Percentiles rank a stretch among this genome's conserved stretches.
Evolutionary conservation across 208 protist genomes (phyloP).

Genomic region (Leishmania tropica): DNA sequence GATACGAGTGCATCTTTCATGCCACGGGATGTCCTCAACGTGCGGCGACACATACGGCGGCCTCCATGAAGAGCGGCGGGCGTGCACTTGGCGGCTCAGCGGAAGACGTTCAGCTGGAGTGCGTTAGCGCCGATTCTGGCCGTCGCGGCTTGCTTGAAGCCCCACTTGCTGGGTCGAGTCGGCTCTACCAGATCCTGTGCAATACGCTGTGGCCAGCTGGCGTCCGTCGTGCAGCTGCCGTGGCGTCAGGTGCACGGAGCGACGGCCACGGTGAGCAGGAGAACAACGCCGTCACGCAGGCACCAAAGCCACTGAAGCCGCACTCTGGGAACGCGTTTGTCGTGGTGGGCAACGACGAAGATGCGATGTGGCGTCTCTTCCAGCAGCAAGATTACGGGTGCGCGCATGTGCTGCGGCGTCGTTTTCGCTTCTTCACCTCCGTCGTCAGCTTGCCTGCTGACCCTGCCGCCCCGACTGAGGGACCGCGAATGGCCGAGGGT

Average conservation of each 20-base stretch:
- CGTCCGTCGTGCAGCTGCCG: not conserved
- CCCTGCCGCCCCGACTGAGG: not conserved
- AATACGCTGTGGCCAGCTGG: constrained; percentile 59
- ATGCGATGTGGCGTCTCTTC: constrained; percentile 12
- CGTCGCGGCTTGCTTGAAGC: constrained; percentile 41
- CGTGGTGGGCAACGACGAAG: constrained; percentile 22
- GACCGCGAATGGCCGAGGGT: too few species aligned
- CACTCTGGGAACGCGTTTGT: constrained; percentile 14
- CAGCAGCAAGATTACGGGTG: not conserved
- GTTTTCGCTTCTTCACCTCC: constrained; percentile 26
- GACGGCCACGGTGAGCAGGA: not conserved
- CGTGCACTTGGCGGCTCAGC: not conserved
- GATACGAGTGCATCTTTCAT: constrained; percentile 34
- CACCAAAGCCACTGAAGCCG: not conserved
- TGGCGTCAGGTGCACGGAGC: not conserved
- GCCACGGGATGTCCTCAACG: not conserved
- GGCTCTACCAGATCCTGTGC: constrained; percentile 58
- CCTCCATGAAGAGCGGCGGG: not conserved
- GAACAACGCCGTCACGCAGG: not conserved
- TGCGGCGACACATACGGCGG: not conserved
- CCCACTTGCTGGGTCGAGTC: constrained; percentile 39
- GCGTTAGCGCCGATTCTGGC: constrained; percentile 12
- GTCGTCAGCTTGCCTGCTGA: constrained; percentile 1
- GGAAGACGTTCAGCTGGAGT: not conserved
- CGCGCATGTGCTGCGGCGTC: not conserved